Conservation (phyloP, 2,329 filamentous ascomycete species). For the Seiridium unicorne region DNA sequence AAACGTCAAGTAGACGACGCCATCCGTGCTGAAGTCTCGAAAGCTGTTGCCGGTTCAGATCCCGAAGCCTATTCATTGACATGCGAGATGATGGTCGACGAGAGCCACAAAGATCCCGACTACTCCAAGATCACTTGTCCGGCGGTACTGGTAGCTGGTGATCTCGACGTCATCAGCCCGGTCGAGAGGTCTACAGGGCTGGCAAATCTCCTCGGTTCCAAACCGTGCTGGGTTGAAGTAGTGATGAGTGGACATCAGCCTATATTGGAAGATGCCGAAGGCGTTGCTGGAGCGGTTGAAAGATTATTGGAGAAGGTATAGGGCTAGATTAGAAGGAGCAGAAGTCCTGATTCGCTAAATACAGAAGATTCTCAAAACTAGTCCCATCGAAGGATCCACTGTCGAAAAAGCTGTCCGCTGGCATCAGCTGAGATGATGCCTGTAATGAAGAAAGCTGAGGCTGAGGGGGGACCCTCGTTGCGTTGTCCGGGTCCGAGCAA, state of each 20-base stretch:
- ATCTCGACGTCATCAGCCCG: slow-evolving; percentile 28
- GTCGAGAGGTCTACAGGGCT: slow-evolving; percentile 23
- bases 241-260: slow-evolving; percentile 21
- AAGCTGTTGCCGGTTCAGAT: slow-evolving; percentile 27
- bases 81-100: slow-evolving; percentile 26
- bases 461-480: slow-evolving; percentile 8
- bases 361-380: slow-evolving; percentile 21
- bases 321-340: slow-evolving; percentile 8
- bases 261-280: slow-evolving; percentile 8
- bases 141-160: slow-evolving; percentile 26
- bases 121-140: slow-evolving; percentile 28
- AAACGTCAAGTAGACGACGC: slow-evolving; percentile 12
- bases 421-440: not conserved
- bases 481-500: slow-evolving; percentile 16
- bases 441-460: not conserved
- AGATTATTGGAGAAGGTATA: slow-evolving; percentile 1
- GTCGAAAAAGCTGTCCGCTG: slow-evolving; percentile 13
- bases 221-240: slow-evolving; percentile 12
- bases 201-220: slow-evolving; percentile 19
- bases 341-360: slow-evolving; percentile 20
- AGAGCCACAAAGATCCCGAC: slow-evolving; percentile 27
- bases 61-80: slow-evolving; percentile 30
- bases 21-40: slow-evolving; percentile 18
- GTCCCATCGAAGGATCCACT: slow-evolving; percentile 9
- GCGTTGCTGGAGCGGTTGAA: slow-evolving; percentile 2